A percentile compares a stretch with the other conserved stretches of the same genome.
Conservation (phyloP, 139 green algal genomes). For the Micractinium conductrix region DNA sequence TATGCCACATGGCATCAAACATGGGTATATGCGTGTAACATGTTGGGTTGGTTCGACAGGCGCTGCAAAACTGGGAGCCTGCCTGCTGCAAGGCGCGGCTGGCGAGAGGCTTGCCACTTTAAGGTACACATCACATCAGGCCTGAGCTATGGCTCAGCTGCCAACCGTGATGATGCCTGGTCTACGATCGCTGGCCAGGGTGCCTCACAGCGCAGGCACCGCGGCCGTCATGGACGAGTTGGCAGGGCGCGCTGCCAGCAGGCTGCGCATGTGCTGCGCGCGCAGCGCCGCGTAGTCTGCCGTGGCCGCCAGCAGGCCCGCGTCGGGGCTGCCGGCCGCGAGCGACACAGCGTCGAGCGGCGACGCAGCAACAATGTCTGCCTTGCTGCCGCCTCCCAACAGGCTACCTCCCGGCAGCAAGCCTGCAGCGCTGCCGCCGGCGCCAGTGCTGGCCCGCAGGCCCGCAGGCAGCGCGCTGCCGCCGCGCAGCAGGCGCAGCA, state of each 20-base stretch:
- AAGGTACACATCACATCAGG: no score
- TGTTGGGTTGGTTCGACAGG: no score
- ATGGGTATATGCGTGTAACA: no score
- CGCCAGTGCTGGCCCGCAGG: no score
- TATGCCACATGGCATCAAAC: no score
- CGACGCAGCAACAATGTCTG: background rate
- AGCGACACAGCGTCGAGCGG: background rate
- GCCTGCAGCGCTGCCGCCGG: background rate
- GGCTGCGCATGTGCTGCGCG: conserved; percentile 11
- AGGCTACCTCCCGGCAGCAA: background rate
- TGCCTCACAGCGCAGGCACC: background rate
- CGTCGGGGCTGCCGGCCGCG: background rate
- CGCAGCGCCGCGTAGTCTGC: conserved; percentile 17
- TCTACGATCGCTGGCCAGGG: no score
- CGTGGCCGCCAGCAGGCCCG: background rate
- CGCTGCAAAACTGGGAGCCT: no score
- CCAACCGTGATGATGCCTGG: no score
- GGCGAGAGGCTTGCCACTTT: no score
- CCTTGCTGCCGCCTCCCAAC: no score
- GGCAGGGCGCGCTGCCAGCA: background rate
- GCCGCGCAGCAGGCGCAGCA: conserved; percentile 29
- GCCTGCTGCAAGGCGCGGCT: no score
- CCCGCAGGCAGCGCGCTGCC: background rate
- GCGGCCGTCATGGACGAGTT: background rate
- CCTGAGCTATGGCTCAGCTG: no score